Evolutionary conservation across 2,329 filamentous ascomycete species (phyloP), one percentile per base, ranked within the genome.

Genomic region (Beauveria varroae): DNA sequence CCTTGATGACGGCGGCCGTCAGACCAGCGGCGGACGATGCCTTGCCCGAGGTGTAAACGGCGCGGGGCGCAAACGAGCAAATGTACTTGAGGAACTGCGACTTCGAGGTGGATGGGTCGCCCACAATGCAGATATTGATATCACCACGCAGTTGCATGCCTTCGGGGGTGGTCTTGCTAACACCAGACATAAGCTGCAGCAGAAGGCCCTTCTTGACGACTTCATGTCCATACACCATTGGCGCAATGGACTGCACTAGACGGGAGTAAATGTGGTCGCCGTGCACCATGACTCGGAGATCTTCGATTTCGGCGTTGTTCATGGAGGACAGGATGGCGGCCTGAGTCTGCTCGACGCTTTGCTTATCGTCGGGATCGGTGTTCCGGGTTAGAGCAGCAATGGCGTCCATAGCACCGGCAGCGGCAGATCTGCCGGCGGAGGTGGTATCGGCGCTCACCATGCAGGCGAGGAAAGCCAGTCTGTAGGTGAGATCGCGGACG

Each of bases 61-160:
- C 92, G 46, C 95, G 89, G 26, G 95, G 95, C n/a, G 96, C 86
- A 72, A 99, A 93, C 28, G 91, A 95, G 79, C 93, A 96, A 65
- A 99, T 89, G 71, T 99, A 99, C 78, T 98, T 98, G 68, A 99
- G 79, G 74, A 99, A 99, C 69, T 99, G 95, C 37, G 93, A 97
- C 74, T 99, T 99, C 66, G 91, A 96, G 1, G 95, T 99, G 12
- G 91, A 96, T 1, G 95, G 95, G 71, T 99, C 95, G 63, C 95
- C 95, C 62, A 99, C 95, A 67, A 99, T 91, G 75, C 95, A 99
- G 64, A 99, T 96, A 77, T 99, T 99, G 79, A 99, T 93, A 71
- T 99, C 95, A 67, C 95, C 95, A 82, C 95, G 87, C 49, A 99
- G 82, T 65, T 93, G 86, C 91, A 99, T 96, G 64, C 91, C 93